Evolutionary conservation across 352 stramenopile species (phyloP).

Genomic region (Globisporangium parvum): DNA sequence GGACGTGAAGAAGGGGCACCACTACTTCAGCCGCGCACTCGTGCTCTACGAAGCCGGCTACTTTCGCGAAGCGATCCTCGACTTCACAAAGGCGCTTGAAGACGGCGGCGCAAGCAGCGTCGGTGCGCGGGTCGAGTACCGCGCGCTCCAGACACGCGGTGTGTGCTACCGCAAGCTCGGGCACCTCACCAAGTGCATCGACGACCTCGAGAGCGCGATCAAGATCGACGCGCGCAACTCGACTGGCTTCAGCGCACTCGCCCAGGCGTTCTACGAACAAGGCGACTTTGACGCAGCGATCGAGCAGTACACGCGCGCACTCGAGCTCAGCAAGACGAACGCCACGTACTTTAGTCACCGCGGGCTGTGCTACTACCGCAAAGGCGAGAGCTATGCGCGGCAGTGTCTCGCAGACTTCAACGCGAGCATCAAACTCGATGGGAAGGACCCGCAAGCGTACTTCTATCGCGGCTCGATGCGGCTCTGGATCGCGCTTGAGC

Average conservation of each 20-base stretch:
- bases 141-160: constrained; percentile 55
- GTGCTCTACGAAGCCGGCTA: constrained; percentile 61
- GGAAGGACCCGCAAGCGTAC: constrained; percentile 65
- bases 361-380: constrained; percentile 64
- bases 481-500: constrained; percentile 50
- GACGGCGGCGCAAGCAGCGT: constrained; percentile 27
- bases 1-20: constrained; percentile 58
- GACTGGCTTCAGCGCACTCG: constrained; percentile 48
- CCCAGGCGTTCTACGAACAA: constrained; percentile 59
- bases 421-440: constrained; percentile 63
- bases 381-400: constrained; percentile 45
- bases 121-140: constrained; percentile 57
- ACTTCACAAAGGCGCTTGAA: constrained; percentile 72
- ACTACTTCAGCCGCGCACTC: constrained; percentile 74
- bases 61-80: constrained; percentile 61
- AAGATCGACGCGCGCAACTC: constrained; percentile 66
- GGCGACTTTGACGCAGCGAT: constrained; percentile 47
- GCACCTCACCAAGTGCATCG: constrained; percentile 58
- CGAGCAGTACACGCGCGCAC: constrained; percentile 52
- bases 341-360: constrained; percentile 60
- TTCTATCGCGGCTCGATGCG: constrained; percentile 71
- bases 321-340: constrained; percentile 57
- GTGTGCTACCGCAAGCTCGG: constrained; percentile 61
- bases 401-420: constrained; percentile 67
- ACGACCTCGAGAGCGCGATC: constrained; percentile 64